phyloP scores from a whole-genome alignment of 352 stramenopile species.

The Globisporangium apiculatum region DNA sequence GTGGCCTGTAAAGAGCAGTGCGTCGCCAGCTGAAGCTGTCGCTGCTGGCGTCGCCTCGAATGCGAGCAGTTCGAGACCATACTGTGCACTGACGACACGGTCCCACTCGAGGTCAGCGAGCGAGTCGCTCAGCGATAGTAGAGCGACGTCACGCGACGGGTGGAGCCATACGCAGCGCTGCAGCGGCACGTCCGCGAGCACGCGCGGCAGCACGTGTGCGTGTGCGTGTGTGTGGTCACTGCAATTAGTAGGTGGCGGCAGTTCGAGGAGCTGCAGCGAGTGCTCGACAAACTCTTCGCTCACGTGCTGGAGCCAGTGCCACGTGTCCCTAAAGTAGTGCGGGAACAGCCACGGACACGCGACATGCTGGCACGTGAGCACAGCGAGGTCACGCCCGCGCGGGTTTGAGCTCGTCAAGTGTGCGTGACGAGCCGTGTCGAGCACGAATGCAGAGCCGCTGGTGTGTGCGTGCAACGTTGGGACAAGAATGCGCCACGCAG shows the following conservation, averaged over 20 bases:
- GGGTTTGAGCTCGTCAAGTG: not conserved
- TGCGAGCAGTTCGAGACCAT: slow-evolving; percentile 28
- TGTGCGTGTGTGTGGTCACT: not conserved
- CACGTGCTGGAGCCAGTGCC: slow-evolving; percentile 81
- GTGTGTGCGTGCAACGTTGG: not conserved
- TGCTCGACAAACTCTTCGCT: slow-evolving; percentile 66
- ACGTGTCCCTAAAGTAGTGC: slow-evolving; percentile 68
- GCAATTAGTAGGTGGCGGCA: slow-evolving; percentile 7
- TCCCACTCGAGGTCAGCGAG: slow-evolving; percentile 17
- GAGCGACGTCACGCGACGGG: slow-evolving; percentile 43
- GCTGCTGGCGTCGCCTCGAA: slow-evolving; percentile 17
- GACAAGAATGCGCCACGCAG: not conserved
- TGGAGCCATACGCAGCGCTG: slow-evolving; percentile 44
- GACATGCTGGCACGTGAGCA: slow-evolving; percentile 79
- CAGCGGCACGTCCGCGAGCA: slow-evolving; percentile 56
- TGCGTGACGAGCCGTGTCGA: slow-evolving; percentile 11
- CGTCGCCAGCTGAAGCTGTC: slow-evolving; percentile 22
- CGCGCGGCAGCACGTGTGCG: slow-evolving; percentile 13
- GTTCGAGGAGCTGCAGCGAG: slow-evolving; percentile 54
- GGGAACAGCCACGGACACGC: slow-evolving; percentile 77
- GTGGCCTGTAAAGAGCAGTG: slow-evolving; percentile 47
- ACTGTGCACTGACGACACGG: slow-evolving; percentile 12
- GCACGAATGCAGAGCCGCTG: slow-evolving; percentile 65
- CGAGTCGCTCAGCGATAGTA: slow-evolving; percentile 42
- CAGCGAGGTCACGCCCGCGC: slow-evolving; percentile 9